Base-by-base conservation (phyloP, 2,329 filamentous ascomycete species). In the Fusarium agapanthi region DNA sequence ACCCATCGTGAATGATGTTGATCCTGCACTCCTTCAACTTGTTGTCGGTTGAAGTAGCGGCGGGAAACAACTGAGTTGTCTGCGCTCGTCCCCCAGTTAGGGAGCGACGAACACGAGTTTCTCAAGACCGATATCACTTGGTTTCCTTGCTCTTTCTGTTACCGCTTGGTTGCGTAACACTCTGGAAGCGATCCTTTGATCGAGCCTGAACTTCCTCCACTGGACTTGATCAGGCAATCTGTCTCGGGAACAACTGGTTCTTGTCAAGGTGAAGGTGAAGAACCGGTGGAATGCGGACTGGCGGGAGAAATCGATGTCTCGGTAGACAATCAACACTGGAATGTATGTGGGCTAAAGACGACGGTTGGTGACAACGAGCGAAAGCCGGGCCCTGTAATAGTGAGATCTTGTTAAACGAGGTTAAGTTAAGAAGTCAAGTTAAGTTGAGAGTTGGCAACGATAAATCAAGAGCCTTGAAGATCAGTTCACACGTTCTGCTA, bases 401-500 rank as follows among this genome's bases (percentile, higher is more conserved):
- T 78, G 64, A 78, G 71, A 77, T 60, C 45, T 62, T 76, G 48
- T 59, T 58, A 63, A 51, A 37, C 34, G 54, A 38, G 45, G 34
- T 72, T 43, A 61, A 45, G 50, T 68, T 47, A 65, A 55, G 40
- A 55, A 67, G 37, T 34, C 40, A 60, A 51, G 57, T 51, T 18
- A 45, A 58, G 26, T 54, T 45, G 56, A 61, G 47, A 67, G 53
- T 38, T 48, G 60, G 45, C 71, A 55, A 62, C 38, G 22, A 35
- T 56, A 38, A 53, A 51, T 61, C 38, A 37, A 69, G 57, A 64
- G 59, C 55, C 72, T 74, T 70, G 54, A 59, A 65, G 64, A 67
- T 75, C 73, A 75, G 73, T 75, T 75, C 73, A 74, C 73, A 72
- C 59, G 67, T 73, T 57, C 67, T 75, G 67, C 28, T 65, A 74